Evolutionary conservation across 208 protist genomes (phyloP).

Genomic region (Leishmania guyanensis): DNA sequence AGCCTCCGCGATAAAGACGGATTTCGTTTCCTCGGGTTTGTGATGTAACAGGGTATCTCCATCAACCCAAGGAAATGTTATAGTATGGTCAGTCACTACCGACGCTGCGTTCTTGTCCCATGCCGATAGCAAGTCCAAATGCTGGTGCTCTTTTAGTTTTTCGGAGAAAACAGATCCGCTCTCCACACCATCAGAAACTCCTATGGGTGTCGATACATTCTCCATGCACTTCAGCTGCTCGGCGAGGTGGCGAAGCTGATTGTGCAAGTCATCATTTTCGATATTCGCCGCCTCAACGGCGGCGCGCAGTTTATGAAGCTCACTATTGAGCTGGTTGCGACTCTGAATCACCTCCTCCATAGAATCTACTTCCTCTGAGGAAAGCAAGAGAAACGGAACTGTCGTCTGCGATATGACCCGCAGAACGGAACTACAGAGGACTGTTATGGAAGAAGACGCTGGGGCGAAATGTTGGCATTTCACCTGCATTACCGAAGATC

Average conservation of each 20-base stretch:
- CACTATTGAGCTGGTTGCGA: background rate
- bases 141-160: slow-evolving; percentile 27
- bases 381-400: slow-evolving; percentile 6
- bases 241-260: background rate
- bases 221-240: slow-evolving; percentile 7
- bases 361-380: slow-evolving; percentile 19
- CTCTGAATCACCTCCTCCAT: background rate
- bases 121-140: slow-evolving; percentile 13
- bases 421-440: slow-evolving; percentile 28
- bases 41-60: slow-evolving; percentile 34
- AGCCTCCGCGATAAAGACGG: slow-evolving; percentile 34
- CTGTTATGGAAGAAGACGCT: slow-evolving; percentile 1
- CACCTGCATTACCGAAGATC: background rate
- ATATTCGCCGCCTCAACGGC: background rate
- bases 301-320: background rate
- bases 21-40: slow-evolving; percentile 51
- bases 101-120: slow-evolving; percentile 18
- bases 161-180: background rate
- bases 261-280: background rate
- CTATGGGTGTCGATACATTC: background rate
- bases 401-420: background rate
- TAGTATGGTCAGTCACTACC: slow-evolving; percentile 42
- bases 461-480: slow-evolving; percentile 13
- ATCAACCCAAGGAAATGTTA: slow-evolving; percentile 38
- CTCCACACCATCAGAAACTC: background rate